Evolutionary conservation across 2,329 filamentous ascomycete genomes (phyloP).

Genomic region (Geoglossum cookeanum): DNA sequence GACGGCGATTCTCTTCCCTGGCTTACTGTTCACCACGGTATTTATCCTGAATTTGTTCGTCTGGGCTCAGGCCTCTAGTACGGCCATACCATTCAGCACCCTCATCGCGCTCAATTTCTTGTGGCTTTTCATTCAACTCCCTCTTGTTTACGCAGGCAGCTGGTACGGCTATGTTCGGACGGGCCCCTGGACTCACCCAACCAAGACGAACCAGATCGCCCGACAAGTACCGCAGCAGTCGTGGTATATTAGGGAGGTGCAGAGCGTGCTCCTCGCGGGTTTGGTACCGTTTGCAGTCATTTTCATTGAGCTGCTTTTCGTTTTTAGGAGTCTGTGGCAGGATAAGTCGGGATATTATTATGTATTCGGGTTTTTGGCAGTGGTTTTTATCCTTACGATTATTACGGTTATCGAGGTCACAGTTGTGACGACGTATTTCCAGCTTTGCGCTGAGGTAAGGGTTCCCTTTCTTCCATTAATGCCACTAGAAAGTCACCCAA

Average conservation of each 20-base stretch:
- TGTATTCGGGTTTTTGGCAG: constrained; percentile 67
- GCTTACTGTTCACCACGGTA: constrained; percentile 52
- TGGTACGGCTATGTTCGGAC: constrained; percentile 55
- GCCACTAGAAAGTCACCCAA: background rate
- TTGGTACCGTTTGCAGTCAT: constrained; percentile 72
- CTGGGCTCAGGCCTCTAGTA: constrained; percentile 77
- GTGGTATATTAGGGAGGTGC: constrained; percentile 51
- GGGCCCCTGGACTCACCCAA: constrained; percentile 60
- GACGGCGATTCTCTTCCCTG: constrained; percentile 62
- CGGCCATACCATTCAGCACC: constrained; percentile 67
- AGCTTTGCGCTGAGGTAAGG: constrained; percentile 54
- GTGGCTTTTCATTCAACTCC: constrained; percentile 74
- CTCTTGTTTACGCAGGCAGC: constrained; percentile 62
- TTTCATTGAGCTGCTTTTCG: constrained; percentile 71
- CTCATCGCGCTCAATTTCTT: constrained; percentile 52
- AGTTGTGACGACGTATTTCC: constrained; percentile 63
- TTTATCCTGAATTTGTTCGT: constrained; percentile 78
- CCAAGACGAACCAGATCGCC: constrained; percentile 51
- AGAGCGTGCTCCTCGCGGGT: constrained; percentile 51
- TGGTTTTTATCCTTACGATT: constrained; percentile 52
- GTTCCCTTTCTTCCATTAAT: background rate
- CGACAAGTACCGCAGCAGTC: constrained; percentile 56
- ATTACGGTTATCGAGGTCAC: constrained; percentile 68
- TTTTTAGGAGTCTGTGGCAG: constrained; percentile 75
- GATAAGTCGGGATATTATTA: constrained; percentile 89